A percentile compares a stretch with the other conserved stretches of the same genome.
phyloP scores from a whole-genome alignment of 371 early-diverging fungal species.

The Rhizopus arrhizus region DNA sequence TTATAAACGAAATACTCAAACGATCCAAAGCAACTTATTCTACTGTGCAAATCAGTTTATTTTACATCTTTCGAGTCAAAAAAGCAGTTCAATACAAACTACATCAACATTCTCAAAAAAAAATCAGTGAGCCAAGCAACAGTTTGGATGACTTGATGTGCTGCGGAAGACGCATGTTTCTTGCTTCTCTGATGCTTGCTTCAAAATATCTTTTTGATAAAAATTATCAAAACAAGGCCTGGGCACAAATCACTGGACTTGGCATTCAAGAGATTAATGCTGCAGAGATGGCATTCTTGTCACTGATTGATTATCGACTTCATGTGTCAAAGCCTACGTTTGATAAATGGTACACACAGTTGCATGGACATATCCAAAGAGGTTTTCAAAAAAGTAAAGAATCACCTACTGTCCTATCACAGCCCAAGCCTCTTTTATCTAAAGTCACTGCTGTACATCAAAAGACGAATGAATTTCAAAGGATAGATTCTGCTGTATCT shows the following conservation, averaged over 20 bases:
- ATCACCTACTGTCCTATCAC: neutral
- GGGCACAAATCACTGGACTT: constrained; percentile 74
- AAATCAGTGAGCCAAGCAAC: constrained; percentile 2
- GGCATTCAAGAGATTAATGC: constrained; percentile 71
- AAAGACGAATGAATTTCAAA: neutral
- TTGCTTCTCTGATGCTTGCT: constrained; percentile 72
- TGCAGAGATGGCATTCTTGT: constrained; percentile 71
- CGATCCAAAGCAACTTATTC: constrained; percentile 76
- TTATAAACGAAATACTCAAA: constrained; percentile 74
- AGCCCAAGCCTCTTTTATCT: no score
- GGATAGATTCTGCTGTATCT: constrained; percentile 25
- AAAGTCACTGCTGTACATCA: no score
- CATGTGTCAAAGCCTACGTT: constrained; percentile 65
- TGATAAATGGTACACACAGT: constrained; percentile 66
- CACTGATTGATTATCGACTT: constrained; percentile 71
- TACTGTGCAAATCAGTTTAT: constrained; percentile 72
- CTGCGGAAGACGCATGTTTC: constrained; percentile 74
- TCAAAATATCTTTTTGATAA: constrained; percentile 75
- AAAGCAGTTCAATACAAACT: constrained; percentile 39
- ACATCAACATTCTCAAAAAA: constrained; percentile 13
- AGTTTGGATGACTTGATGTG: constrained; percentile 48
- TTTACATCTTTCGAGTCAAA: constrained; percentile 63
- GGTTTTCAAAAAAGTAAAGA: neutral
- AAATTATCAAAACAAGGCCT: constrained; percentile 73
- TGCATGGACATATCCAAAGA: constrained; percentile 48